A percentile compares a stretch with the other conserved stretches of the same genome.
Evolutionary conservation across 2,329 filamentous ascomycete genomes (phyloP).

Genomic region (Gaeumannomyces tritici): DNA sequence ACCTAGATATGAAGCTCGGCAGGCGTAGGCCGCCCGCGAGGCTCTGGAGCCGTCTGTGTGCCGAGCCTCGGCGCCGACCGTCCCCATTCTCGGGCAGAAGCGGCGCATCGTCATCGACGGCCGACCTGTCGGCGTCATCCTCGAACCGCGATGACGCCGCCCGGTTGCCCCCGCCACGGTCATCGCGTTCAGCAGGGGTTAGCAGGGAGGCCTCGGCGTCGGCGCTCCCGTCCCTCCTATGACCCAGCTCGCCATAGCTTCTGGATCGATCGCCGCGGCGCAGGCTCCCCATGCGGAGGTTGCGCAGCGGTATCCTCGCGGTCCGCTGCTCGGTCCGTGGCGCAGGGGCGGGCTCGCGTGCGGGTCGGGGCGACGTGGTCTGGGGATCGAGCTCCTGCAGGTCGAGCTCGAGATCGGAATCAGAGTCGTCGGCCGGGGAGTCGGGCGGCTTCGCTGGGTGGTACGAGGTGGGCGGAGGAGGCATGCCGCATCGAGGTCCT

Average conservation of each 20-base stretch:
- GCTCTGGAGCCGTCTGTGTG: constrained; percentile 29
- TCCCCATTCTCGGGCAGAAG: constrained; percentile 42
- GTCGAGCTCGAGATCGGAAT: constrained; percentile 70
- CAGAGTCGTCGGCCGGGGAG: constrained; percentile 58
- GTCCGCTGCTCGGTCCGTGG: constrained; percentile 30
- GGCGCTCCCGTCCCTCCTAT: constrained; percentile 44
- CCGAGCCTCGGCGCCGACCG: constrained; percentile 23
- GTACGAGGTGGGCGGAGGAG: constrained; percentile 38
- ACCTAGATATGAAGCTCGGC: constrained; percentile 54
- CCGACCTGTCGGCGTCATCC: constrained; percentile 12
- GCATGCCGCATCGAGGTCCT: constrained; percentile 38
- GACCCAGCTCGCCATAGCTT: constrained; percentile 52
- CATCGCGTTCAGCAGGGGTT: constrained; percentile 13
- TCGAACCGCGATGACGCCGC: neutral
- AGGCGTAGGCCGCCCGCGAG: constrained; percentile 47
- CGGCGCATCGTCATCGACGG: constrained; percentile 63
- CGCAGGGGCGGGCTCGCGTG: constrained; percentile 26
- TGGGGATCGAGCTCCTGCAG: constrained; percentile 69
- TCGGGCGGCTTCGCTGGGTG: constrained; percentile 53
- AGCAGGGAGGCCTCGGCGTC: constrained; percentile 61
- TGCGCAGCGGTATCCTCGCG: constrained; percentile 60
- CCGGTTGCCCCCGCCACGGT: constrained; percentile 32
- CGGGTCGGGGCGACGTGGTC: constrained; percentile 23
- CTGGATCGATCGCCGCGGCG: constrained; percentile 45
- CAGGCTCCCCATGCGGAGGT: constrained; percentile 56